Evolutionary conservation across 2,329 filamentous ascomycete genomes (phyloP), one percentile per base, ranked within the genome.

Genomic region (Onygenales sp.): DNA sequence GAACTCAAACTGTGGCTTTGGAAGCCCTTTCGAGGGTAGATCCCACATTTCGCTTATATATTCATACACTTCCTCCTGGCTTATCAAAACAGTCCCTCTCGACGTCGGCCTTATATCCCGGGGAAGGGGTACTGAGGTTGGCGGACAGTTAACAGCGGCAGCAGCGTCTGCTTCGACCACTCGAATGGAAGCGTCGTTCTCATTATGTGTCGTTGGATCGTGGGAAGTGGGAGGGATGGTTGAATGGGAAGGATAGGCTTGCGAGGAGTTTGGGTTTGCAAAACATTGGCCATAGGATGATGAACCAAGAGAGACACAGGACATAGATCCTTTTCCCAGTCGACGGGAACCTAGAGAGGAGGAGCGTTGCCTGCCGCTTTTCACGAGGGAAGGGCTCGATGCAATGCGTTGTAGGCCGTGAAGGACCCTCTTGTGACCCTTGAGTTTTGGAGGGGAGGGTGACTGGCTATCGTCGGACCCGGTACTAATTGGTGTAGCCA

Each of bases 351-450:
- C 84, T 8, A 52, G 39, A 14, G 56, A 59, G 54, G 81, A 78
- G 6, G 88, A 85, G 53, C 83, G 78, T 31, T 82, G 74, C 55
- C 86, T 81, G 53, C 82, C 79, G 52, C 83, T 69, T 54, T 80
- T 80, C 42, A 79, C 76, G 49, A 95, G 72, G 13, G 86, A 87
- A 1, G 87, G 84, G 6, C 85, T 88, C 0, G 89, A 95, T 9
- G 87, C 85, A 63, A 94, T 92, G 54, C 88, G 84, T 57, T 92
- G 85, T 48, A 95, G 77, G 34, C 84, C 82, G 57, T 84, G 83
- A 14, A 94, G 74, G 36, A 95, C 70, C 55, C 84, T 82, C 61
- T 84, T 82, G 46, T 86, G 81, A 51, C 82, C 80, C 66, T 84
- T 89, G 53, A 80, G 74, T 69, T 85, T 88, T 31, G 74, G 75